phyloP scores from a whole-genome alignment of 345 rosid genomes.

The Noccaea bulbosa region DNA sequence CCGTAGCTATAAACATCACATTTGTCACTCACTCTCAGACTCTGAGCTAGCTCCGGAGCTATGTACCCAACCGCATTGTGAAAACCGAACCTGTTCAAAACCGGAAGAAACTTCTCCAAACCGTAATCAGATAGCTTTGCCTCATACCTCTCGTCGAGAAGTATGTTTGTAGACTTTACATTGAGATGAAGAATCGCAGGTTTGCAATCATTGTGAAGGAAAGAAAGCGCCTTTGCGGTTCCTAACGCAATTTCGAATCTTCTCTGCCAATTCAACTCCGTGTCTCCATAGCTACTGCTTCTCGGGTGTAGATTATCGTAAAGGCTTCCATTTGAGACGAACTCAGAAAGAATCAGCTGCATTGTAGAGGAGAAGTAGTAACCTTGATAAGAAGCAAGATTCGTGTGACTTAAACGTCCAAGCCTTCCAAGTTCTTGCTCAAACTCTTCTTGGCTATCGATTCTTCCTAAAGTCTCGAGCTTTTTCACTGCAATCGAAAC shows the following conservation, averaged over 20 bases:
- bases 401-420: conserved; percentile 66
- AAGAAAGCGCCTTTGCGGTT: conserved; percentile 84
- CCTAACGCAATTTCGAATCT: conserved; percentile 86
- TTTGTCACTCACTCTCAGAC: conserved; percentile 76
- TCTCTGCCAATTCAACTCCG: conserved; percentile 73
- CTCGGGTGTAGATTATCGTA: conserved; percentile 77
- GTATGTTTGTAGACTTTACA: conserved; percentile 84
- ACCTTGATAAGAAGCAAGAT: conserved; percentile 83
- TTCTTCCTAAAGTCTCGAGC: conserved; percentile 84
- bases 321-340: conserved; percentile 71
- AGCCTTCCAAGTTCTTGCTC: conserved; percentile 84
- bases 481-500: conserved; percentile 90
- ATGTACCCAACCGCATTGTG: conserved; percentile 91
- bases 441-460: conserved; percentile 85
- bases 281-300: conserved; percentile 52
- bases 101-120: conserved; percentile 74
- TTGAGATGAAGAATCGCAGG: conserved; percentile 91
- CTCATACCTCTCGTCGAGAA: conserved; percentile 72
- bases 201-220: conserved; percentile 86
- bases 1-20: conserved; percentile 93
- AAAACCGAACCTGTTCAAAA: conserved; percentile 68
- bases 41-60: conserved; percentile 86
- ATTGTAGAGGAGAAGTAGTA: conserved; percentile 83
- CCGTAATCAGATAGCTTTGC: conserved; percentile 90
- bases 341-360: conserved; percentile 80